Conservation (phyloP, 2,329 filamentous ascomycete species). For the Fusarium concolor region DNA sequence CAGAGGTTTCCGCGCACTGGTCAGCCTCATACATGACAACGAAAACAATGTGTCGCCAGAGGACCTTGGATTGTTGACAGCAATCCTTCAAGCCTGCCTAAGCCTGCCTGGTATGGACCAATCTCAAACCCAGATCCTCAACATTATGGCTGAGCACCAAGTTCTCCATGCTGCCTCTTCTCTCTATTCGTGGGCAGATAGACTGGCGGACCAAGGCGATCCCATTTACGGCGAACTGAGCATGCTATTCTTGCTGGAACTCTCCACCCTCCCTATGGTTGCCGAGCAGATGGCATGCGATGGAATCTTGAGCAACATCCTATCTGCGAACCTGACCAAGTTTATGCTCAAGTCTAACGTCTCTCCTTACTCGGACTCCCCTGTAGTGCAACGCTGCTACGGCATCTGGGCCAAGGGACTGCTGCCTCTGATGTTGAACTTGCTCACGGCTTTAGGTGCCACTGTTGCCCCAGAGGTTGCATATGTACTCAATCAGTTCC, state of each 20-base stretch:
- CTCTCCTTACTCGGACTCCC: conserved; percentile 81
- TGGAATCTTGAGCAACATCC: conserved; percentile 81
- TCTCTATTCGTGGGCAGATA: conserved; percentile 94
- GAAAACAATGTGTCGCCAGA: conserved; percentile 72
- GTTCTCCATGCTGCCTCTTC: conserved; percentile 84
- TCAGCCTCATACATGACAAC: conserved; percentile 83
- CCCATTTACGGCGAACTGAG: conserved; percentile 95
- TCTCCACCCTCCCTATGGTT: conserved; percentile 82
- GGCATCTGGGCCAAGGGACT: conserved; percentile 90
- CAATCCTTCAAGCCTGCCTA: conserved; percentile 86
- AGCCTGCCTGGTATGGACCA: conserved; percentile 81
- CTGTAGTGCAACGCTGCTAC: conserved; percentile 79
- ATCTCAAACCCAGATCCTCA: conserved; percentile 76
- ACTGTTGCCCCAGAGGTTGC: conserved; percentile 87
- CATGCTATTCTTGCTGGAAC: conserved; percentile 86
- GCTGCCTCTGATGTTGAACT: conserved; percentile 87
- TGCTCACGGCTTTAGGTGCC: conserved; percentile 83
- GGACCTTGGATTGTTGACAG: conserved; percentile 88
- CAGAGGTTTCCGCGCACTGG: conserved; percentile 83
- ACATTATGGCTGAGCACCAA: conserved; percentile 76
- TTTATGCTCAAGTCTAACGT: conserved; percentile 78
- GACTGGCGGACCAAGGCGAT: conserved; percentile 80
- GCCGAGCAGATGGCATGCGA: conserved; percentile 93
- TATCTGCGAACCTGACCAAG: conserved; percentile 81
- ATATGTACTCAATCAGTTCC: conserved; percentile 90